Base-by-base conservation (phyloP, 352 stramenopile genomes). In the Phytophthora aleatoria region DNA sequence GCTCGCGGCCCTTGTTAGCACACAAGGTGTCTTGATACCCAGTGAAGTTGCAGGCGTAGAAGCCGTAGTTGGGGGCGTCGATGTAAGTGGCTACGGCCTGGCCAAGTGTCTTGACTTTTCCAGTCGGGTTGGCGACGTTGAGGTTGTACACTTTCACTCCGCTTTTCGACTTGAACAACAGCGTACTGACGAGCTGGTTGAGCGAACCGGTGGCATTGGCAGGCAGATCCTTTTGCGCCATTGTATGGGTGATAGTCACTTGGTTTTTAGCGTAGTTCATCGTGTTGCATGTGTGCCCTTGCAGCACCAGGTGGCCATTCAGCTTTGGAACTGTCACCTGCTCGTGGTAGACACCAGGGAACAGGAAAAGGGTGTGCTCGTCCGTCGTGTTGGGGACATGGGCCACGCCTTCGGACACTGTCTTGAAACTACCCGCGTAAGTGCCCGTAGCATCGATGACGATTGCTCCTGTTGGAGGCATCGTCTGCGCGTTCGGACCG, bases 301-400 rank as follows among this genome's bases (percentile, higher is more conserved):
- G 61, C n/a, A 69, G 31, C 15, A 57, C 31, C 15, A 69, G 16
- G 16, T 30, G 54, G 6, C 54, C 61, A 13, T 50, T 55, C 3
- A 69, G 35, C 8, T 58, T 64, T 11, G 54, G 39, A 24, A 69
- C 45, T 5, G 43, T 36, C 8, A 69, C 61, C 20, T 64, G 61
- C 36, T 68, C 61, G 5, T 56, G 13, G 41, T 64, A 69, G 24
- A 69, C 38, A 3, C 61, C 61, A 8, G 61, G 53, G 8, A 55
- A 44, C 15, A 69, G n/a, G 26, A 64, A 64, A 30, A 69, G 11
- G 2, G 47, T 64, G 48, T 59, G 54, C 1, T 64, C 39, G 1
- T 47, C 61, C 24, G 61, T 69, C 15, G 54, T 64, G 61, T 69
- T 64, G n/a, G 61, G 38, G 20, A 69, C 20, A 24, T 64, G 20